These are phyloP conservation scores for Leccinellum luteum DNA, from an alignment of 768 basidiomycete genomes.

Conservation along the genomic window DNA sequence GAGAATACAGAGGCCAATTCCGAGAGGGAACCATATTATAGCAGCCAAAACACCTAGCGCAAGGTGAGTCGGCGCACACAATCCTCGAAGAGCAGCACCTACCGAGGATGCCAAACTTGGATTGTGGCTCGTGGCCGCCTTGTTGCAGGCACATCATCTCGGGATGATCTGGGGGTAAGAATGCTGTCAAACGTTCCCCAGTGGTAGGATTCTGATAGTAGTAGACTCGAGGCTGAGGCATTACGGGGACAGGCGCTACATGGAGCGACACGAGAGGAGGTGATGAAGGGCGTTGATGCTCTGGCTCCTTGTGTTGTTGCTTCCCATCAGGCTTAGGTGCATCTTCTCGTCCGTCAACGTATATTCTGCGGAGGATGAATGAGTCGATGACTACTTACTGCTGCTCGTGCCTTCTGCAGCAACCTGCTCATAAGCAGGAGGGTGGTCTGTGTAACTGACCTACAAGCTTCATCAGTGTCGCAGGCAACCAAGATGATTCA, in stretches of 20 bases:
- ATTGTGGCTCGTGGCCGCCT: constrained; percentile 62
- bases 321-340: constrained; percentile 9
- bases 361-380: not conserved
- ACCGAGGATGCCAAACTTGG: constrained; percentile 72
- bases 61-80: not conserved
- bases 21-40: constrained; percentile 83
- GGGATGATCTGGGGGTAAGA: constrained; percentile 74
- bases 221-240: constrained; percentile 52
- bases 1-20: constrained; percentile 73
- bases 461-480: constrained; percentile 1
- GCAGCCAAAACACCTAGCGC: constrained; percentile 71
- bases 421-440: constrained; percentile 49
- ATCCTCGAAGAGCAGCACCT: constrained; percentile 22
- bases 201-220: constrained; percentile 67
- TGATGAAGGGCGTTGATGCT: constrained; percentile 6
- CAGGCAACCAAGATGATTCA: not conserved
- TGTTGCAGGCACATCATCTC: constrained; percentile 84
- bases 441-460: constrained; percentile 34
- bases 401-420: constrained; percentile 25
- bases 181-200: constrained; percentile 54
- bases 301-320: constrained; percentile 7
- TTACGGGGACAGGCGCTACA: constrained; percentile 31
- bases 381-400: constrained; percentile 23
- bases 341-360: constrained; percentile 9
- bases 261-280: constrained; percentile 21